Evolutionary conservation across 345 rosid genomes (phyloP), one percentile per base, ranked within the genome.

Genomic region (Kandelia obovata): DNA sequence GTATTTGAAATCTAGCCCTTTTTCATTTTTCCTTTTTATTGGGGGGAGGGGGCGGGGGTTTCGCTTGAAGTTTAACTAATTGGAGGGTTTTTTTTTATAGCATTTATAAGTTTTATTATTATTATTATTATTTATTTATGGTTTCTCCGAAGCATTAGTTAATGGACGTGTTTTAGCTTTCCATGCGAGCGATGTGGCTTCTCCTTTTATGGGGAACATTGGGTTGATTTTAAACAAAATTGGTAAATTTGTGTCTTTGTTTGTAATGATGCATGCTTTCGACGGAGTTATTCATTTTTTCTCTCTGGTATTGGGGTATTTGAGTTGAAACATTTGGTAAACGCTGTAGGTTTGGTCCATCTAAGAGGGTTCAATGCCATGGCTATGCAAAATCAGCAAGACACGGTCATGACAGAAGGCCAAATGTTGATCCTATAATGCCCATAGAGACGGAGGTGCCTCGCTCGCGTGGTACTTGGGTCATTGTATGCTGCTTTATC

Each of bases 331-430:
- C 23, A 17, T 19, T 11, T 28, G 15, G 19, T 51, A 13, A 62
- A 8, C 58, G 69, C 13, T 71, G 63, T 64, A 73, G 77, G 87
- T 73, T 78, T 80, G 84, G 77, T 57, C 62, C 74, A 31, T 72
- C 76, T 10, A 82, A 75, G 71, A 74, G 81, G 68, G 76, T 76
- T 67, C 96, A 83, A 69, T 75, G 87, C 30, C 75, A 73, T 70
- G 77, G 77, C 79, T 87, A 77, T 81, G 43, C 73, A 46, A 85
- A 83, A 73, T 81, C 93, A 27, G 65, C 88, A 65, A 75, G 82
- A 59, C 67, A 72, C 28, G 31, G 63, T 67, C 27, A 70, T 62
- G 78, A 58, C 66, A 73, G 31, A 25, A 10, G 59, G 68, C 75
- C 59, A 46, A 23, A 32, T 61, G 71, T 13, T 73, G 62, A 51